Evolutionary conservation across 495 filamentous ascomycete species (phyloP).

Genomic region (Tuber umbilicatum): DNA sequence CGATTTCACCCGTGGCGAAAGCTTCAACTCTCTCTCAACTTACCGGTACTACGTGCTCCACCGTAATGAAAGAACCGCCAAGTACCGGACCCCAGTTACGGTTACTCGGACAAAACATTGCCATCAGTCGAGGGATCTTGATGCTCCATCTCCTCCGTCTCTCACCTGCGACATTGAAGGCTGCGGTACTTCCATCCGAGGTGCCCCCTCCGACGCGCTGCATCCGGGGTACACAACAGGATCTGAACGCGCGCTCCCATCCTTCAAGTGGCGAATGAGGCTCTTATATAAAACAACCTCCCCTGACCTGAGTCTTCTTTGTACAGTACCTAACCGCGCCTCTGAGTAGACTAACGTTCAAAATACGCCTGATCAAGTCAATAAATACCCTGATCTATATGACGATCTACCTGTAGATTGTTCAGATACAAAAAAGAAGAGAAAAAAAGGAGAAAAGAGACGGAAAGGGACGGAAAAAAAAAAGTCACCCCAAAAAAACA

Average conservation of each 20-base stretch:
- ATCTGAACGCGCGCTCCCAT: background rate
- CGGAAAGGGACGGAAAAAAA: background rate
- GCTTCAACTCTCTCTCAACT: background rate
- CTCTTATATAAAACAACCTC: background rate
- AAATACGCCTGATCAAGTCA: background rate
- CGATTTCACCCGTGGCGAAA: background rate
- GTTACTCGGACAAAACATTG: background rate
- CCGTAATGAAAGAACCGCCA: background rate
- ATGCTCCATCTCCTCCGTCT: background rate
- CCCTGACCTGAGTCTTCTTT: background rate
- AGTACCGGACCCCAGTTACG: background rate
- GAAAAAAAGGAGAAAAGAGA: background rate
- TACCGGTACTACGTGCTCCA: background rate
- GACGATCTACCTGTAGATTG: slow-evolving; percentile 1
- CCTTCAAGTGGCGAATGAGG: background rate
- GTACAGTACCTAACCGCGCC: background rate
- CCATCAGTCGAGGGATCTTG: background rate
- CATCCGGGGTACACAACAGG: background rate
- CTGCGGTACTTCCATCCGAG: background rate
- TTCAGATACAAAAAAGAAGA: background rate
- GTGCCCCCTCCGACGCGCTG: background rate
- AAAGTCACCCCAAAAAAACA: background rate
- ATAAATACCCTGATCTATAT: background rate
- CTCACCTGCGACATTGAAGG: background rate
- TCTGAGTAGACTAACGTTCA: background rate